phyloP scores from a whole-genome alignment of 495 filamentous ascomycete genomes.

The Bathelium albidoporum region DNA sequence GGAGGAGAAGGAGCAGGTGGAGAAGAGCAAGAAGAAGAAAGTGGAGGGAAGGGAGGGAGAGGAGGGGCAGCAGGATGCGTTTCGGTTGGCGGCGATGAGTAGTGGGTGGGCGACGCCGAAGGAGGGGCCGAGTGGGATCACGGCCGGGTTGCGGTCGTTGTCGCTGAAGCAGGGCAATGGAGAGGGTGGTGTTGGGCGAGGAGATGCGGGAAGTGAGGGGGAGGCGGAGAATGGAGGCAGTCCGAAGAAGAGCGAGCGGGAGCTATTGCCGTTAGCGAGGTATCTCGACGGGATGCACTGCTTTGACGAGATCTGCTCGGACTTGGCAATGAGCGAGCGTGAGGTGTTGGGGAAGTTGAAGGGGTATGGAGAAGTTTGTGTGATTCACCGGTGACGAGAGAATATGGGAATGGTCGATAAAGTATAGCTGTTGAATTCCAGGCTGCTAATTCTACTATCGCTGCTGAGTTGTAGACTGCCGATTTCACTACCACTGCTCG shows the following conservation, averaged over 20 bases:
- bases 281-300: constrained; percentile 75
- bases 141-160: not conserved
- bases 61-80: constrained; percentile 7
- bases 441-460: too few species aligned
- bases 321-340: constrained; percentile 50
- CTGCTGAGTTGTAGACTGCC: too few species aligned
- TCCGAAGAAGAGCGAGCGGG: constrained; percentile 18
- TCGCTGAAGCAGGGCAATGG: not conserved
- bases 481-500: not conserved
- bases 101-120: constrained; percentile 20
- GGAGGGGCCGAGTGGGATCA: not conserved
- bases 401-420: not conserved
- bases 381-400: constrained; percentile 9
- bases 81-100: constrained; percentile 16
- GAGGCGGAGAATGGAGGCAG: constrained; percentile 14
- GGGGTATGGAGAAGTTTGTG: constrained; percentile 16
- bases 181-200: not conserved
- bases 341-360: constrained; percentile 37
- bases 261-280: constrained; percentile 38
- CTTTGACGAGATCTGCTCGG: constrained; percentile 86
- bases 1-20: not conserved
- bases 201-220: not conserved
- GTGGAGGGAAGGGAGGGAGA: not conserved
- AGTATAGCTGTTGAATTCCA: not conserved
- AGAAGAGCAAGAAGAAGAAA: not conserved